Base-by-base conservation (phyloP, 768 basidiomycete genomes). In the Boletus eberwhitei region DNA sequence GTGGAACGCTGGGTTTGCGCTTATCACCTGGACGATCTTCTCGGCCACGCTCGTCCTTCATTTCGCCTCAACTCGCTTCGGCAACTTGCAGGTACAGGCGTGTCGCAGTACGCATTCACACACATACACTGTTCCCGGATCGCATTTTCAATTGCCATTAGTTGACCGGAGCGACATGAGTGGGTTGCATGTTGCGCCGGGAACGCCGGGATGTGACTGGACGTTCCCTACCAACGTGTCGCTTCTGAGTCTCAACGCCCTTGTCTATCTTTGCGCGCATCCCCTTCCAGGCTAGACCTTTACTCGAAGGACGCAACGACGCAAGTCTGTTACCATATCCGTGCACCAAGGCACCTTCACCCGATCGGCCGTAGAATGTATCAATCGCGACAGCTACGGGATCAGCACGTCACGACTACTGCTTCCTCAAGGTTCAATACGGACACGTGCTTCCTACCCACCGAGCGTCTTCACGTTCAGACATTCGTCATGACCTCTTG, bases 371-470 rank as follows among this genome's bases (percentile, higher is more conserved):
- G 35, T 53, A 31, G 26, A 39, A 50, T 37, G 46, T 22, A 16
- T 49, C 48, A 31, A 57, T 63, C 41, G 44, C 55, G 61, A 64
- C 52, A 24, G 17, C 24, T 57, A 55, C 64, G 64, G 52, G 53
- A 49, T 57, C 52, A 52, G 19, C 57, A 37, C 14, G 43, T 26
- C 37, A 32, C 16, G 31, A 24, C 16, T 29, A 39, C 17, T 35
- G 36, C 41, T 49, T 29, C 42, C 47, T 44, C 32, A 38, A 24
- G n/a, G 32, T 32, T 31, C 31, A 31, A 31, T 31, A 5, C 11
- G 14, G 36, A 55, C 38, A 21, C 31, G 35, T 55, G 8, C 36
- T 34, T 39, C 12, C 38, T 32, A 19, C 19, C 17, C n/a, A 37
- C 42, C 45, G 24, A 43, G 31, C 48, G 2, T 49, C 34, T 38